Base-by-base conservation (phyloP, 805 yeast species). In the Spathaspora girioi region DNA sequence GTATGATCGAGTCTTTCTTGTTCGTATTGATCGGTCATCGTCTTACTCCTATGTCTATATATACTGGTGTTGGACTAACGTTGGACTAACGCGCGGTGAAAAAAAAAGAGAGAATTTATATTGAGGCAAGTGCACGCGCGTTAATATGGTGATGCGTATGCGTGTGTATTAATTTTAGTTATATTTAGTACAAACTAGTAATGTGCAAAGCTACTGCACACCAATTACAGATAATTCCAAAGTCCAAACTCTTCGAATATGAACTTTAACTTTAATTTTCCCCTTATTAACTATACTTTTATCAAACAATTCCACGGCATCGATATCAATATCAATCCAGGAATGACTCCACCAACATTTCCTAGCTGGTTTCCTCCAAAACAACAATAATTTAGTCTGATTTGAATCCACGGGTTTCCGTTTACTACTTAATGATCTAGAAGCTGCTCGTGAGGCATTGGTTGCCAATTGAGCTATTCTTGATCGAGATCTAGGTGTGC, bases 351-450 rank as follows among this genome's bases (percentile, higher is more conserved):
- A 94, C 99, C 99, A 94, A 71, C 99, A 94, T 65, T 94, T 94
- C 63, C 98, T 80, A 1, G 99, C 99, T 0, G 99, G 99, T 65
- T 94, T 94, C 56, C 96, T 80, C 98, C 99, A 94, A 64, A 94
- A 94, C 48, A 94, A 71, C 38, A 94, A 75, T 48, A 94, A 77
- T 67, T 94, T 94, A 4, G 74, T 70, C 45, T 71, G 74, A 57
- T 66, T 72, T 20, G 58, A 68, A 63, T 76, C 82, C 9, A 50
- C 45, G 60, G 57, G 70, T 57, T 55, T 61, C 63, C 63, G 68
- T 12, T 18, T 17, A 27, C 27, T 17, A 11, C 82, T 75, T 32
- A 82, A 73, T 1, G 89, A 83, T 49, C 84, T 69, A 5, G 85
- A 74, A 1, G 81, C 82, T 1, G 81, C 82, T 50, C 85, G 71